Base-by-base conservation (phyloP, 1,139 yeast species). In the Candida albicans region DNA sequence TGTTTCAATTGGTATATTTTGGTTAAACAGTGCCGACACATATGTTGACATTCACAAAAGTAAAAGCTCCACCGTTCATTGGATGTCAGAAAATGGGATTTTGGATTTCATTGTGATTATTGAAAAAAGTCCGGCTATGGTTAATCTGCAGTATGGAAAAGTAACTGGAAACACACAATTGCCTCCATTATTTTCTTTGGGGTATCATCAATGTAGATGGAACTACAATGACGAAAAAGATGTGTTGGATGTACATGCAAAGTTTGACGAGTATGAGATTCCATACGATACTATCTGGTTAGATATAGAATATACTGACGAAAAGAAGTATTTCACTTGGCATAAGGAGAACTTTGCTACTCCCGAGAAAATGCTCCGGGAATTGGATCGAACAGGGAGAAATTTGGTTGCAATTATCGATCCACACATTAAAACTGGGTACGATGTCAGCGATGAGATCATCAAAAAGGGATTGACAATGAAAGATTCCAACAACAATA, bases 181-280 rank as follows among this genome's bases (percentile, higher is more conserved):
- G n/a, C 99, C 99, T 0, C 87, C 82, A 49, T 54, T 84, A 35
- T 87, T 90, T 54, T 73, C 96, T 0, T 65, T 90, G 30, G 99
- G 96, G 0, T 88, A 93, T 58, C 99, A 93, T 59, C 98, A 91
- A 64, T 93, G 97, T 61, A 77, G 99, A 56, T 93, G 99, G 99
- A 95, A 93, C 64, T 93, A 93, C 67, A 88, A 89, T 57, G 90
- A 87, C 52, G 91, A 87, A 57, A 75, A 75, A 9, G 99, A 93
- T 63, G 93, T 93, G 1, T 64, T 89, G 33, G 82, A 77, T 7
- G 85, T 93, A 24, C 77, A 78, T 51, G 61, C 72, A 3, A 75
- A 80, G 48, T 85, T 95, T 75, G 98, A 93, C 62, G 72, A 77
- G 49, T 62, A 78, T 56, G 77, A 73, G 40, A 84, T 95, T 47